Evolutionary conservation across 306 rosid genomes (phyloP), one percentile per base, ranked within the genome.

Genomic region (Crotalaria pallida): DNA sequence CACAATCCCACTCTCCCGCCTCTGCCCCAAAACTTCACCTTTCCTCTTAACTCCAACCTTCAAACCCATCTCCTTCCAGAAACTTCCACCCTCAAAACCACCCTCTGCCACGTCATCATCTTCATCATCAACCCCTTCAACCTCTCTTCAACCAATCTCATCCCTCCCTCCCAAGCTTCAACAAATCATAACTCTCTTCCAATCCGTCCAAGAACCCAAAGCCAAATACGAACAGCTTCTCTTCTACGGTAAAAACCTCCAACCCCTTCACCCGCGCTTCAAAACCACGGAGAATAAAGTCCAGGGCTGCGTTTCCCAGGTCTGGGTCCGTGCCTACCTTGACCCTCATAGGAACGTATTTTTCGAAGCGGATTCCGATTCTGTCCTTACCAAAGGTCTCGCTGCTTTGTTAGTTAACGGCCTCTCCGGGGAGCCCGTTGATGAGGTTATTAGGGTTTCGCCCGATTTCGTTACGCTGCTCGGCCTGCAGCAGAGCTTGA

Each of bases 111-210:
- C 83, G 5, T 22, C 71, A 2, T 6, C 89, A 59, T 60, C 77
- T 4, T 18, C 89, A 36, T 60, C 84, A 5, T 18, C 88, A 1
- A 47, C 80, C 71, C 69, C n/a, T n/a, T n/a, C 86, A 0, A 45
- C 80, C 26, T 73, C 92, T 8, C 86, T 84, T 38, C 96, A 89
- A 68, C 84, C 99, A 58, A 12, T 83, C n/a, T 92, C 87, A 68
- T 96, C 89, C n/a, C 96, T 95, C 15, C 97, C 99, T 50, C 91
- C 99, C 0, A 95, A 89, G 89, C 99, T 91, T 62, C 97, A 80
- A 65, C 96, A 91, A 69, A 95, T 87, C 12, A 83, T 95, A 10
- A 83, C 78, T 56, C 97, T 95, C 69, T 83, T 95, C 76, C 97
- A 89, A 67, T 91, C 97, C 22, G 97, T 91, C 0, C 77, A 85